These are phyloP conservation scores for Plectosphaerella plurivora DNA, from an alignment of 2,329 filamentous ascomycete genomes.

Conservation along the genomic window DNA sequence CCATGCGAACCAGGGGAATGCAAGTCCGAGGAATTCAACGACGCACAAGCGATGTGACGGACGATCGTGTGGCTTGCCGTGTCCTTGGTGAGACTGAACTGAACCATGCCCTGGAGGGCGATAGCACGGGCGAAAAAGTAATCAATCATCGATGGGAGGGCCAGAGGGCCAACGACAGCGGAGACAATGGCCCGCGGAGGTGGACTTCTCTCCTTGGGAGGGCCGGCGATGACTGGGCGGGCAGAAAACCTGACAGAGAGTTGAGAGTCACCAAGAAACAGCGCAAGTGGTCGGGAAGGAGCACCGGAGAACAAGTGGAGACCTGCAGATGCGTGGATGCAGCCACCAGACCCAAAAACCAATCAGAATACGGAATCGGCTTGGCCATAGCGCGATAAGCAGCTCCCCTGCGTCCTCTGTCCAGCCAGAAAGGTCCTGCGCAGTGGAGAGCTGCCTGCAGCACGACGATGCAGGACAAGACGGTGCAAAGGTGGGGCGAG, in stretches of 20 bases:
- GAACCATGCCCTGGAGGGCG: too few species aligned
- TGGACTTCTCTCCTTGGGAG: not conserved
- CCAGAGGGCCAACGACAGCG: too few species aligned
- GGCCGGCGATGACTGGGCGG: not conserved
- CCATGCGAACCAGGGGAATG: too few species aligned
- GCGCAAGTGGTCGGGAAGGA: not conserved
- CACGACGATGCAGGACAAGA: not conserved
- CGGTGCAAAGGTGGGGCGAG: not conserved
- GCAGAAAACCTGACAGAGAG: not conserved
- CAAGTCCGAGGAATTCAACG: too few species aligned
- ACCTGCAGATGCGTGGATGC: not conserved
- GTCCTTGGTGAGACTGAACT: too few species aligned
- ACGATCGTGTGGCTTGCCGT: too few species aligned
- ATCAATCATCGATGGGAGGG: too few species aligned
- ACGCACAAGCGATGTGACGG: too few species aligned
- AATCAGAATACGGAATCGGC: not conserved
- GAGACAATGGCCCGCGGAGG: too few species aligned
- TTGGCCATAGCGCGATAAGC: slow-evolving; percentile 2
- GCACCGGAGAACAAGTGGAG: not conserved
- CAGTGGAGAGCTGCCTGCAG: not conserved
- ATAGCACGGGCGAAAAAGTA: too few species aligned
- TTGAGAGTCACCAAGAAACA: not conserved
- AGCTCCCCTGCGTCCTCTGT: not conserved
- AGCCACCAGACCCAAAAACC: not conserved
- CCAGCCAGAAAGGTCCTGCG: not conserved